A percentile compares a stretch with the other conserved stretches of the same genome.
phyloP scores from a whole-genome alignment of 2,329 filamentous ascomycete genomes.

The Aspergillus ibericus region DNA sequence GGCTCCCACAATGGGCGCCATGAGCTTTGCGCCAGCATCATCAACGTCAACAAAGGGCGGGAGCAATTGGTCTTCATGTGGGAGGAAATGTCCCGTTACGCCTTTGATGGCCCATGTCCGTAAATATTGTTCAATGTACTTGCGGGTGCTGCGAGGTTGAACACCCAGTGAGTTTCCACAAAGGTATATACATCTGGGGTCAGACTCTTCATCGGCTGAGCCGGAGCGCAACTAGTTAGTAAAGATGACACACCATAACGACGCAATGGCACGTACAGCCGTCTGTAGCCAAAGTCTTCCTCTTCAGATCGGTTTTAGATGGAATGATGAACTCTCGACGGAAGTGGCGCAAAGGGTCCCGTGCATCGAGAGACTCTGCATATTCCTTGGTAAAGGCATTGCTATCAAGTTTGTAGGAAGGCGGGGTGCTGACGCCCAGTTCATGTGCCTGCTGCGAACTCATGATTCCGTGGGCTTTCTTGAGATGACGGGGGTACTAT shows the following conservation, averaged over 20 bases:
- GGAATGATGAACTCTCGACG: conserved; percentile 76
- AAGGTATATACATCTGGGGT: conserved; percentile 69
- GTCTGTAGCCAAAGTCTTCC: conserved; percentile 53
- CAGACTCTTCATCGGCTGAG: conserved; percentile 28
- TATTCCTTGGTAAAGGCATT: conserved; percentile 39
- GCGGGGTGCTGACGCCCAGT: conserved; percentile 29
- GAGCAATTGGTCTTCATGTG: conserved; percentile 66
- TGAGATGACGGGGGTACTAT: background rate
- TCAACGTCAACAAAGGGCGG: conserved; percentile 77
- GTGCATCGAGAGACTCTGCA: conserved; percentile 55
- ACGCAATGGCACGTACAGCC: conserved; percentile 17
- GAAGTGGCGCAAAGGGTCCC: conserved; percentile 61
- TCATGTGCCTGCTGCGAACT: conserved; percentile 29
- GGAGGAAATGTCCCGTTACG: conserved; percentile 78
- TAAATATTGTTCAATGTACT: conserved; percentile 70
- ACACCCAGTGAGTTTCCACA: conserved; percentile 88
- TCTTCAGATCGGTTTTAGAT: conserved; percentile 68
- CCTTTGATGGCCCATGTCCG: conserved; percentile 82
- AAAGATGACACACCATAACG: background rate
- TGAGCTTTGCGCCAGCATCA: conserved; percentile 68
- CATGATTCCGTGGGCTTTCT: conserved; percentile 18
- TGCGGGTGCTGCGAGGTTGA: conserved; percentile 68
- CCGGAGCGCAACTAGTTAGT: conserved; percentile 1
- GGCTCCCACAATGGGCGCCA: conserved; percentile 74
- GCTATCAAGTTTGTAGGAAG: conserved; percentile 34